A percentile compares a stretch with the other conserved stretches of the same genome.
These are phyloP conservation scores for Aspergillus ustus DNA, from an alignment of 2,329 filamentous ascomycete genomes.

Conservation along the genomic window DNA sequence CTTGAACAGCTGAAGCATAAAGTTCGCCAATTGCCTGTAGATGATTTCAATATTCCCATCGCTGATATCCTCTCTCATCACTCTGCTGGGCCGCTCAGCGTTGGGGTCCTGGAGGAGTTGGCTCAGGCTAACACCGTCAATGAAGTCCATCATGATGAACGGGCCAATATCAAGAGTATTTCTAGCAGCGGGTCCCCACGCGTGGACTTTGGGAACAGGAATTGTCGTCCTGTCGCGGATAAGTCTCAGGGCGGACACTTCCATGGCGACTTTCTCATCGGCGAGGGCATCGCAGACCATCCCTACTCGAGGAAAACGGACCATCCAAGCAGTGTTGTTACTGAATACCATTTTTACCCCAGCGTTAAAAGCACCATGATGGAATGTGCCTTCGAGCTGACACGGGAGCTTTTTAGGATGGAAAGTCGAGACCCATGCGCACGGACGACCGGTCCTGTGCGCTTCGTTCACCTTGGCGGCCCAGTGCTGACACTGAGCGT, in stretches of 20 bases:
- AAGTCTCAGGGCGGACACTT: slow-evolving; percentile 33
- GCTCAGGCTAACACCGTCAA: slow-evolving; percentile 31
- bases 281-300: slow-evolving; percentile 32
- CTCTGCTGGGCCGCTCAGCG: slow-evolving; percentile 46
- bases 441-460: slow-evolving; percentile 25
- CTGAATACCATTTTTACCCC: slow-evolving; percentile 40
- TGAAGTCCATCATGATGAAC: slow-evolving; percentile 39
- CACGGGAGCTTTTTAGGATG: slow-evolving; percentile 39
- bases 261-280: slow-evolving; percentile 39
- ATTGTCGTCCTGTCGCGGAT: slow-evolving; percentile 32
- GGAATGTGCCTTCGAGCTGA: slow-evolving; percentile 36
- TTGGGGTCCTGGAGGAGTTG: slow-evolving; percentile 36
- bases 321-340: slow-evolving; percentile 34
- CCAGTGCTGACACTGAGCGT: slow-evolving; percentile 27
- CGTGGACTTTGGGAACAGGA: slow-evolving; percentile 32
- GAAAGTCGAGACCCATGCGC: slow-evolving; percentile 41
- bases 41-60: slow-evolving; percentile 32
- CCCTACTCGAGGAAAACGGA: slow-evolving; percentile 37
- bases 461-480: slow-evolving; percentile 30
- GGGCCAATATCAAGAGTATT: slow-evolving; percentile 34
- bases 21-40: slow-evolving; percentile 34
- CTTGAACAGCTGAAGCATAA: slow-evolving; percentile 35
- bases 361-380: slow-evolving; percentile 39
- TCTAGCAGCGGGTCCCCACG: slow-evolving; percentile 33
- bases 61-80: slow-evolving; percentile 41